Evolutionary conservation across 805 yeast species (phyloP).

Genomic region (Lachancea quebecensis): DNA sequence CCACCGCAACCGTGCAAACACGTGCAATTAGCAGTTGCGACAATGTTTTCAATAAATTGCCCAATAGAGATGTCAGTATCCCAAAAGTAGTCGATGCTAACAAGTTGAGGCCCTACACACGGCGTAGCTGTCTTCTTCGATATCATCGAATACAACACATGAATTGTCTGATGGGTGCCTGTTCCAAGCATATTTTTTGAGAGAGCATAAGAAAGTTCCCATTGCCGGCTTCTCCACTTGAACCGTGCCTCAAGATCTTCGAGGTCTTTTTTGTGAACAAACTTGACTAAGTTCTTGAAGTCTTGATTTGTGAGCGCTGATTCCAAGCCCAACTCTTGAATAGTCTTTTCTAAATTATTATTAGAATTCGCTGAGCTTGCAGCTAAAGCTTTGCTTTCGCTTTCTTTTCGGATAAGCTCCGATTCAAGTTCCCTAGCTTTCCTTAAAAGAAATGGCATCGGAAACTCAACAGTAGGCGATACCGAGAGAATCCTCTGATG

Average conservation of each 20-base stretch:
- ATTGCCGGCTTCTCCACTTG: slow-evolving; percentile 42
- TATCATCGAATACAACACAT: slow-evolving; percentile 73
- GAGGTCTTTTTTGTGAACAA: slow-evolving; percentile 29
- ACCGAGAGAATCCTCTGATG: slow-evolving; percentile 58
- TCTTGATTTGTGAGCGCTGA: slow-evolving; percentile 31
- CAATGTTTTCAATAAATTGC: slow-evolving; percentile 73
- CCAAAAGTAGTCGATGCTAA: slow-evolving; percentile 80
- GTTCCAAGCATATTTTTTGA: slow-evolving; percentile 60
- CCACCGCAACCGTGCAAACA: slow-evolving; percentile 85
- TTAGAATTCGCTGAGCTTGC: slow-evolving; percentile 6
- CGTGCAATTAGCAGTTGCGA: slow-evolving; percentile 53
- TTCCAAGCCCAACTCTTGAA: slow-evolving; percentile 19
- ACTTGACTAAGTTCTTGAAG: slow-evolving; percentile 26
- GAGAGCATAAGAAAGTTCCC: slow-evolving; percentile 55
- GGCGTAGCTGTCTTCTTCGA: slow-evolving; percentile 83
- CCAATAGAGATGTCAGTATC: slow-evolving; percentile 89
- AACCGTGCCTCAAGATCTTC: slow-evolving; percentile 29
- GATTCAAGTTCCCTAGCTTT: slow-evolving; percentile 49
- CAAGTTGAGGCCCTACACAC: slow-evolving; percentile 84
- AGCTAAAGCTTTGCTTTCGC: slow-evolving; percentile 23
- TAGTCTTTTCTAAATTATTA: slow-evolving; percentile 8
- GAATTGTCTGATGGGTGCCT: slow-evolving; percentile 68
- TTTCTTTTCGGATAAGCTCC: slow-evolving; percentile 25
- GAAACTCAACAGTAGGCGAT: slow-evolving; percentile 78
- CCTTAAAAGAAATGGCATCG: slow-evolving; percentile 55